Conservation (phyloP, 2,329 filamentous ascomycete species). For the Colletotrichum tamarilloi region DNA sequence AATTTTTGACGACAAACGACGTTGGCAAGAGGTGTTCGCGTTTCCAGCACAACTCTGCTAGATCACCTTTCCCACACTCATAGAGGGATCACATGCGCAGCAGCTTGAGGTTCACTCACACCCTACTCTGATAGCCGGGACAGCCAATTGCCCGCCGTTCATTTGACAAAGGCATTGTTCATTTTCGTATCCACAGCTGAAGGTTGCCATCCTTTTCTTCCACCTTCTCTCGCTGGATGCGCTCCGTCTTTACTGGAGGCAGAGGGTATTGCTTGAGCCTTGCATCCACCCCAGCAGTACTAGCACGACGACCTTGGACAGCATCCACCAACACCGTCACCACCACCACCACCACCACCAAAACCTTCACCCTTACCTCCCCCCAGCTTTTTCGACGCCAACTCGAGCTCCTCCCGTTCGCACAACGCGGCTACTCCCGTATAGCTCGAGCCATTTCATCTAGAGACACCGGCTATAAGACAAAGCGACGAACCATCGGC, state of each 20-base stretch:
- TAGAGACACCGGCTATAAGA: constrained; percentile 26
- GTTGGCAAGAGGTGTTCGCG: background rate
- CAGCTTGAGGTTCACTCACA: background rate
- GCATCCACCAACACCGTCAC: constrained; percentile 1
- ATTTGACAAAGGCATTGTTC: constrained; percentile 13
- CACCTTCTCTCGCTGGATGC: constrained; percentile 28
- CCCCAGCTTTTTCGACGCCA: constrained; percentile 23
- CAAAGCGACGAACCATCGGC: constrained; percentile 10
- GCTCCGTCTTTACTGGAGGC: constrained; percentile 24
- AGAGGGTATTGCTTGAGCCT: constrained; percentile 33
- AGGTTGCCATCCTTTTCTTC: constrained; percentile 19
- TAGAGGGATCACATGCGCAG: background rate
- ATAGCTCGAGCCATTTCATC: background rate
- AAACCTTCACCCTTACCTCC: background rate
- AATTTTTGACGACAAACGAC: constrained; percentile 16
- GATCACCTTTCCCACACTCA: background rate
- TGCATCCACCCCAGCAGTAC: constrained; percentile 28
- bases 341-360: background rate
- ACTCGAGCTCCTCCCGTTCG: constrained; percentile 12
- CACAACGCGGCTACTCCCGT: constrained; percentile 31
- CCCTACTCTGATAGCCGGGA: background rate
- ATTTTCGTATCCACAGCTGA: background rate
- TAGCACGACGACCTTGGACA: constrained; percentile 23
- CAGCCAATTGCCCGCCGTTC: constrained; percentile 8
- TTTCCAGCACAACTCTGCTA: background rate